Evolutionary conservation across 2,329 filamentous ascomycete genomes (phyloP).

Genomic region (Phoma sp.): DNA sequence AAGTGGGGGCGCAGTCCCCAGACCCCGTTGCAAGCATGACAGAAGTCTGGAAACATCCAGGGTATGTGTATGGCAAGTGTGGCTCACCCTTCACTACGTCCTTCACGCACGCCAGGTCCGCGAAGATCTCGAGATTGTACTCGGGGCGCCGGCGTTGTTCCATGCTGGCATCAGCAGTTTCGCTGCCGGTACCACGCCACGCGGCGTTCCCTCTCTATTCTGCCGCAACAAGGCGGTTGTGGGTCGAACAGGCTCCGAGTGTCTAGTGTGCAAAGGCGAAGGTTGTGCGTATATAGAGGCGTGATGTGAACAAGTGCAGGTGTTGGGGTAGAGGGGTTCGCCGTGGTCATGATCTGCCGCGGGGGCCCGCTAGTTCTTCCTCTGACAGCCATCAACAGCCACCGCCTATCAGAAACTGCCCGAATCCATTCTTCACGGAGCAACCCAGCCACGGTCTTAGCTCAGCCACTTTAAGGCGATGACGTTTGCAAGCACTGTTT

Average conservation of each 20-base stretch:
- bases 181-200: conserved; percentile 16
- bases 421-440: conserved; percentile 15
- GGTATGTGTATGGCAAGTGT: too few relatives aligned
- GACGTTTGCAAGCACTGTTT: conserved; percentile 4
- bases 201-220: conserved; percentile 10
- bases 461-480: conserved; percentile 18
- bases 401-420: conserved; percentile 20
- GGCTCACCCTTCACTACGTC: conserved; percentile 86
- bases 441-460: conserved; percentile 14
- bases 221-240: conserved; percentile 2
- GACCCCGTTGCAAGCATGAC: neutral
- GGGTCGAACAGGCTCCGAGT: neutral
- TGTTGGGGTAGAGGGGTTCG: conserved; percentile 16
- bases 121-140: conserved; percentile 92
- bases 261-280: neutral
- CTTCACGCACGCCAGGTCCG: conserved; percentile 86
- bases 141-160: conserved; percentile 76
- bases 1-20: neutral
- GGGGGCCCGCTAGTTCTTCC: conserved; percentile 1
- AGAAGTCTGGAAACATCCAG: conserved; percentile 18
- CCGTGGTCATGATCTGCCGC: conserved; percentile 9
- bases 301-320: conserved; percentile 19
- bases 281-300: conserved; percentile 20
- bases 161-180: conserved; percentile 56
- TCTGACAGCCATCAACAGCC: conserved; percentile 7